Percentiles rank a stretch among this genome's conserved stretches.
Evolutionary conservation across 78 protist genomes (phyloP).

Genomic region (Dictyostelium purpureum): DNA sequence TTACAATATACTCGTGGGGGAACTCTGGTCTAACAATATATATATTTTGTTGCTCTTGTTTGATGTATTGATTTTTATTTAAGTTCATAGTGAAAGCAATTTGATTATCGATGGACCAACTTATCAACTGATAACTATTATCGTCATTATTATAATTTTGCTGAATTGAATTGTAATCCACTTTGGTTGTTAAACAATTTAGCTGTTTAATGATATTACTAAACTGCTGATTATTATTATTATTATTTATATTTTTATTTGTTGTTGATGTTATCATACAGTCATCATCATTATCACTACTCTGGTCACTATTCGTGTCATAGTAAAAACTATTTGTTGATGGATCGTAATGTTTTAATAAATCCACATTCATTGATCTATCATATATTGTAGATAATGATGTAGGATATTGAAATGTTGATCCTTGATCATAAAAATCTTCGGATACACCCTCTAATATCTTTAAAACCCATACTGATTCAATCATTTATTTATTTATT

Average conservation of each 20-base stretch:
- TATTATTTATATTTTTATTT: neutral
- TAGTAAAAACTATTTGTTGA: neutral
- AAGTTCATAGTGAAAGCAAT: constrained; percentile 41
- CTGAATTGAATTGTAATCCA: constrained; percentile 1
- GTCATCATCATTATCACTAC: neutral
- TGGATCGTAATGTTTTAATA: neutral
- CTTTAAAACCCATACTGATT: constrained; percentile 29
- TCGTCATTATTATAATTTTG: neutral
- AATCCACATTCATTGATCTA: neutral
- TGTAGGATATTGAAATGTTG: constrained; percentile 5
- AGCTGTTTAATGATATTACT: neutral
- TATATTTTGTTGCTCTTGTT: neutral
- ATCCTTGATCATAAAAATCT: neutral
- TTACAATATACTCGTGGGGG: constrained; percentile 38
- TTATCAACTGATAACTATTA: neutral
- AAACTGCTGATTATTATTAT: neutral
- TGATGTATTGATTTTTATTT: neutral
- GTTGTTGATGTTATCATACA: neutral
- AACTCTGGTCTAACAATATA: constrained; percentile 33
- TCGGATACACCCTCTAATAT: constrained; percentile 8
- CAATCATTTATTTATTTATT: constrained; percentile 1
- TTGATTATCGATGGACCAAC: constrained; percentile 57
- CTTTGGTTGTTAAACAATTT: neutral
- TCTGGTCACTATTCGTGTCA: neutral
- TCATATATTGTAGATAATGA: neutral